Base-by-base conservation (phyloP, 2,329 filamentous ascomycete species). In the Fusarium palustre region DNA sequence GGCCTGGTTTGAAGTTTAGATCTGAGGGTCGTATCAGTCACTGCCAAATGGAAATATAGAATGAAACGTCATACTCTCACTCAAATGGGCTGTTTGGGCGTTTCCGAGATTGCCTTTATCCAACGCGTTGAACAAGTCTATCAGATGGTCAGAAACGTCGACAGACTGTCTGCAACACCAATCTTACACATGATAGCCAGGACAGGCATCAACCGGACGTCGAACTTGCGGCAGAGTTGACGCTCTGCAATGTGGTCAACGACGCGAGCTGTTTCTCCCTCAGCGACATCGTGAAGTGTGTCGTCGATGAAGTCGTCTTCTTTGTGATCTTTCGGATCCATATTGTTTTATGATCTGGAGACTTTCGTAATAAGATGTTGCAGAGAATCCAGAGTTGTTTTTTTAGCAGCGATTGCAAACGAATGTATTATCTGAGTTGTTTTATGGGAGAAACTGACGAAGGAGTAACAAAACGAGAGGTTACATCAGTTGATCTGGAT, bases 41-140 rank as follows among this genome's bases (percentile, higher is more conserved):
- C 0, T 8, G 7, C 5, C 5, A 6, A 2, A 0, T 4, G 1
- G 2, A 7, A 3, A 10, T 2, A 2, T 7, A 1, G 4, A n/a
- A 7, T 12, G 5, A 15, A 15, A n/a, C 4, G 2, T 12, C 22
- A 2, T 18, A 63, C 60, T 39, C 1, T 57, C 59, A 11, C 60
- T 64, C 3, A 64, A 24, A 6, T 50, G 43, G 16, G 53, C 59
- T 0, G 60, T 64, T 10, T 64, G 60, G 4, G 60, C 60, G 6
- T 64, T 64, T n/a, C 60, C 60, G 5, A 64, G 20, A 4, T 64
- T 64, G 15, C 60, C 60, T 45, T 64, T 64, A 13, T 64, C 60
- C 0, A 64, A 3, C 0, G 60, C 60, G 24, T 64, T 64, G 7
- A 64, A 64, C 16, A 64, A 36, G 1, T 64, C 60, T 64, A 1